Base-by-base conservation (phyloP, 306 rosid genomes). In the Quillaja saponaria region DNA sequence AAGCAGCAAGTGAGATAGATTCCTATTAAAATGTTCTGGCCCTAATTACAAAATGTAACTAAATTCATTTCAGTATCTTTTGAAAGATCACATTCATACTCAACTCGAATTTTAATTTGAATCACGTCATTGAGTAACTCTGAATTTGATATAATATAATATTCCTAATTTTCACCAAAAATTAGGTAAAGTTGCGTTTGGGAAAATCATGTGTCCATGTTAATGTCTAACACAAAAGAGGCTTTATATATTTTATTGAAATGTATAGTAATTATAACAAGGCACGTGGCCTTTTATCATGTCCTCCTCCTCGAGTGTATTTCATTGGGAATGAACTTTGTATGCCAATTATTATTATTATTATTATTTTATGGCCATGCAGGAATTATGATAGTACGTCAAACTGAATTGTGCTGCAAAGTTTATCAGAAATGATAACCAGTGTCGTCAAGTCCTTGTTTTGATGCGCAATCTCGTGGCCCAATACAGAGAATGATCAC, bases 281-380 rank as follows among this genome's bases (percentile, higher is more conserved):
- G 63, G 80, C 88, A 78, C 92, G 72, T 82, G 88, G 75, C 61
- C 47, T 46, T 12, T 59, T 60, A 80, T 69, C n/a, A n/a, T n/a
- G n/a, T n/a, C 74, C 69, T 54, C 35, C 25, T 67, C 37, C 35
- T 33, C 64, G 38, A 42, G 71, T 48, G 38, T 37, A 74, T 59
- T 71, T 69, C 73, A 54, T 54, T 49, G 44, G 76, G 50, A 71
- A 67, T 77, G 84, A 61, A 49, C 61, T 58, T n/a, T n/a, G n/a
- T n/a, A n/a, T n/a, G n/a, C n/a, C n/a, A n/a, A n/a, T n/a, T n/a
- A n/a, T n/a, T n/a, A n/a, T n/a, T n/a, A n/a, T n/a, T n/a, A n/a
- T n/a, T n/a, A n/a, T n/a, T n/a, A n/a, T n/a, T n/a, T n/a, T n/a
- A n/a, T n/a, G n/a, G n/a, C n/a, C n/a, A n/a, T n/a, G n/a, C n/a